These are phyloP conservation scores for Barnettozyma pratensis DNA, from an alignment of 805 yeast genomes.

Conservation along the genomic window DNA sequence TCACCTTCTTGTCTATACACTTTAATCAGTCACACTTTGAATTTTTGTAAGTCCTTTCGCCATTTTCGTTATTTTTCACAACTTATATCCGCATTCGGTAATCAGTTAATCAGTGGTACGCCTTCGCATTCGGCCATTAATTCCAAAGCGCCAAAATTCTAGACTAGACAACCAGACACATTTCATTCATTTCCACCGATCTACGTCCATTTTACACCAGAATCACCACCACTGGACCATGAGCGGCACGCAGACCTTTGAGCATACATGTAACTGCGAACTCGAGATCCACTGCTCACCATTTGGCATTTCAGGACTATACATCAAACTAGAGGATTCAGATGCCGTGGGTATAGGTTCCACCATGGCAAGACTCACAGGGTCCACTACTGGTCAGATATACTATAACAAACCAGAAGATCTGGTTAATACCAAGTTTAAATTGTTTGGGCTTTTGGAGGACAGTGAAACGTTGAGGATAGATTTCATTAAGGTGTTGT, in stretches of 20 bases:
- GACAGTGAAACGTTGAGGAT: constrained; percentile 41
- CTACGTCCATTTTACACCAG: too few relatives aligned
- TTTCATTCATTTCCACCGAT: neutral
- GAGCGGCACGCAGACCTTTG: constrained; percentile 24
- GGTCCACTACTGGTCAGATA: constrained; percentile 42
- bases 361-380: constrained; percentile 53
- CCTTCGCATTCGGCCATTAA: too few relatives aligned
- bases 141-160: too few relatives aligned
- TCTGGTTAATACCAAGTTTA: constrained; percentile 41
- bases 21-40: too few relatives aligned
- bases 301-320: constrained; percentile 48
- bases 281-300: constrained; percentile 53
- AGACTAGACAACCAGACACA: too few relatives aligned
- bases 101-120: too few relatives aligned
- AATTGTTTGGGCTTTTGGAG: constrained; percentile 43
- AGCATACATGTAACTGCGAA: constrained; percentile 45
- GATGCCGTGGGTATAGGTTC: constrained; percentile 51
- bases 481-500: constrained; percentile 45
- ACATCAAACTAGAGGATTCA: constrained; percentile 42
- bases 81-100: neutral
- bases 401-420: constrained; percentile 46
- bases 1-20: neutral
- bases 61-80: neutral
- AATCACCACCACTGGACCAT: neutral
- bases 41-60: neutral